A percentile compares a stretch with the other conserved stretches of the same genome.
Evolutionary conservation across 2,329 filamentous ascomycete species (phyloP).

Genomic region (Neofusicoccum umdonicola): DNA sequence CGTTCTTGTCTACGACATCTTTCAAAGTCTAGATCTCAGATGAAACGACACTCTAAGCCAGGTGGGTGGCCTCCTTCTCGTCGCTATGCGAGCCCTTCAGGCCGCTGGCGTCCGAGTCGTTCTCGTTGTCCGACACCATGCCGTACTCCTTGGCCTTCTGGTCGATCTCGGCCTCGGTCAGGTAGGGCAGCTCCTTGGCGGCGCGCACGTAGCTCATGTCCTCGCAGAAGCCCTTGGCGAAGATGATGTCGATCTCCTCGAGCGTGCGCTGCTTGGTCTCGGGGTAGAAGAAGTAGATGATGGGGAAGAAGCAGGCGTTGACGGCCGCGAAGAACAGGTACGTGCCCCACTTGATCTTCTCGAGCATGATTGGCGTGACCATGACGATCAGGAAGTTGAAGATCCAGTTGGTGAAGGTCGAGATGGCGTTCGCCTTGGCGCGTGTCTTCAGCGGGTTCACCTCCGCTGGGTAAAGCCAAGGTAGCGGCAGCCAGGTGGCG

Average conservation of each 20-base stretch:
- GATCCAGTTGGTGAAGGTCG: slow-evolving; percentile 53
- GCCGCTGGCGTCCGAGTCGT: slow-evolving; percentile 8
- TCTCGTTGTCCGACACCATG: slow-evolving; percentile 25
- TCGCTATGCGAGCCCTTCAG: neutral
- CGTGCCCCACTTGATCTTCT: slow-evolving; percentile 28
- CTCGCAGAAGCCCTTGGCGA: slow-evolving; percentile 54
- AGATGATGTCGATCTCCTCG: slow-evolving; percentile 51
- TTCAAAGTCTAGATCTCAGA: neutral
- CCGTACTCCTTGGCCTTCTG: slow-evolving; percentile 42
- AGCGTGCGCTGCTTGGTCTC: slow-evolving; percentile 52
- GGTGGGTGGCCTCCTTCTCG: neutral
- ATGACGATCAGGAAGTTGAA: slow-evolving; percentile 33
- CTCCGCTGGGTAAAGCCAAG: slow-evolving; percentile 54
- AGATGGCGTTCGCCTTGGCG: slow-evolving; percentile 55
- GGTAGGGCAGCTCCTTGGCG: slow-evolving; percentile 55
- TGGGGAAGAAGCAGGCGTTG: slow-evolving; percentile 37
- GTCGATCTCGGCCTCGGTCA: slow-evolving; percentile 54
- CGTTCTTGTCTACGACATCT: no score
- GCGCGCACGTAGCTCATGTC: slow-evolving; percentile 60
- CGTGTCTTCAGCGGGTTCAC: slow-evolving; percentile 56
- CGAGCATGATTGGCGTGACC: slow-evolving; percentile 41
- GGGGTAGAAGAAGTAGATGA: slow-evolving; percentile 50
- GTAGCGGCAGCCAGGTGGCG: slow-evolving; percentile 62
- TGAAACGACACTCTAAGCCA: neutral
- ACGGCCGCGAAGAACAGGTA: slow-evolving; percentile 21